These are phyloP conservation scores for Lepraria neglecta DNA, from an alignment of 495 filamentous ascomycete species.

Conservation along the genomic window DNA sequence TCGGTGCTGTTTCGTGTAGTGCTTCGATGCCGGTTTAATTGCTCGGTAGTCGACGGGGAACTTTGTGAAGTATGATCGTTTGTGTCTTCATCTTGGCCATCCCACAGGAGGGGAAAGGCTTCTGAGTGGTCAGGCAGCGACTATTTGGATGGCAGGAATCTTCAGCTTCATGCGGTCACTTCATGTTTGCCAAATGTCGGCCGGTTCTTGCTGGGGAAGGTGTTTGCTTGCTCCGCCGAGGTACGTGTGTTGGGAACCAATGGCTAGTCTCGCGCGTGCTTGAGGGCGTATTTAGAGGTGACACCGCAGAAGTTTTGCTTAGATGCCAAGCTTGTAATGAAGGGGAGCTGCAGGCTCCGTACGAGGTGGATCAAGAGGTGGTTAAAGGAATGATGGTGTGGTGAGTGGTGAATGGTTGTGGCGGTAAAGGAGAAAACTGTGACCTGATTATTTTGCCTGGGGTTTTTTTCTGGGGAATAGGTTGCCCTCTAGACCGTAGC, in stretches of 20 bases:
- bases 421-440: conserved; percentile 9
- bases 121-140: background rate
- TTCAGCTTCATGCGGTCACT: conserved; percentile 5
- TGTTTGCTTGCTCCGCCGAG: background rate
- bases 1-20: conserved; percentile 12
- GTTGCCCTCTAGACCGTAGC: conserved; percentile 1
- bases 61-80: background rate
- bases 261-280: background rate
- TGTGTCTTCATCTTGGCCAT: conserved; percentile 15
- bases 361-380: background rate
- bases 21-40: conserved; percentile 8
- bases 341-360: background rate
- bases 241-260: conserved; percentile 5
- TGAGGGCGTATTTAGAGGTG: background rate
- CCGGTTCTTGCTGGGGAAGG: background rate
- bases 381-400: background rate
- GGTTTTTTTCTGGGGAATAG: too few species aligned
- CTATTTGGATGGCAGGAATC: background rate
- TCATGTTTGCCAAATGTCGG: conserved; percentile 3
- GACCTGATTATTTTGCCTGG: too few species aligned
- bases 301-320: background rate
- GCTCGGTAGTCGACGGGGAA: conserved; percentile 14
- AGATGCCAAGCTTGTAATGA: background rate
- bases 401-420: background rate
- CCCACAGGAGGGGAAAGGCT: conserved; percentile 6